A percentile compares a stretch with the other conserved stretches of the same genome.
Conservation (phyloP, 495 filamentous ascomycete species). For the Penicillium waksmanii region DNA sequence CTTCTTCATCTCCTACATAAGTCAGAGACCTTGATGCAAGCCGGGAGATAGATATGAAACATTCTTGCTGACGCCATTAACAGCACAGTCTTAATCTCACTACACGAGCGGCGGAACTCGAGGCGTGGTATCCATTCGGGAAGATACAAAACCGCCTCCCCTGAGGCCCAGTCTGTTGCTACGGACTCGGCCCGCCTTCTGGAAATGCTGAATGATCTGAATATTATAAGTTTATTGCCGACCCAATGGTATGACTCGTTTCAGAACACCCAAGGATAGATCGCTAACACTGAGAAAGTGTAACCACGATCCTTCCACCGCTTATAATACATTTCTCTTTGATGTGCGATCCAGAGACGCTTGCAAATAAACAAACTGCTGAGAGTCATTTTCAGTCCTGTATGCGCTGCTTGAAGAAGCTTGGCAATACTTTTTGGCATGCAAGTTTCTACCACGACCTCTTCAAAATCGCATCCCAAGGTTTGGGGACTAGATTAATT, state of each 20-base stretch:
- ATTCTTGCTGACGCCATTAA: not conserved
- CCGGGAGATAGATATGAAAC: not conserved
- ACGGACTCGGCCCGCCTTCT: not conserved
- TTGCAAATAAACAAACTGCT: not conserved
- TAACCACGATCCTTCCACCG: not conserved
- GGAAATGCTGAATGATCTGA: not conserved
- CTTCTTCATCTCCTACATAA: not conserved
- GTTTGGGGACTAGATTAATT: not conserved
- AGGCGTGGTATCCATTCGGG: not conserved
- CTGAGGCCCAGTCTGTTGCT: not conserved
- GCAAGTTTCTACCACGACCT: not conserved
- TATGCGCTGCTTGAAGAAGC: not conserved
- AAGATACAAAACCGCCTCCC: not conserved
- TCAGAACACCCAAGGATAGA: too few relatives aligned
- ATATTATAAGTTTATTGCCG: not conserved
- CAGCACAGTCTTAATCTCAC: not conserved
- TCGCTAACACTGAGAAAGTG: not conserved
- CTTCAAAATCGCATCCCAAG: not conserved
- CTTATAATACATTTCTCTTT: not conserved
- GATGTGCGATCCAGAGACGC: not conserved
- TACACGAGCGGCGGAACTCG: not conserved
- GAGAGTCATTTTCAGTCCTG: not conserved
- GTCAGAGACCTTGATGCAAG: not conserved
- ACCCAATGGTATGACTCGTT: not conserved
- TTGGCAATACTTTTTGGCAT: not conserved